Evolutionary conservation across 179 eudicot species (phyloP).

Genomic region (Vitellaria paradoxa): DNA sequence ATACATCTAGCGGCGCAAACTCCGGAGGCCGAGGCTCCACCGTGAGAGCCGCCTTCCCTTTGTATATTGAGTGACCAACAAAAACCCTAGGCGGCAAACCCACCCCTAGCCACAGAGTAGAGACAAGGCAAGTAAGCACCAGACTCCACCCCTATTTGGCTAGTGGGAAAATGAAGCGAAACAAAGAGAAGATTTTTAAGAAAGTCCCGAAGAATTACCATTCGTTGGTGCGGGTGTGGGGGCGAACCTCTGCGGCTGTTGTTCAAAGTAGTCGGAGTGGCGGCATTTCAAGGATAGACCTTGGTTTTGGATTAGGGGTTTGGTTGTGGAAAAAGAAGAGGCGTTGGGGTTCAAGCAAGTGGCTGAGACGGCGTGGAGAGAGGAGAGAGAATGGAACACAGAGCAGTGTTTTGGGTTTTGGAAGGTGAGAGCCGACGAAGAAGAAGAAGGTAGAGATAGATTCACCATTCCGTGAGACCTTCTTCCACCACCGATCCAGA

Average conservation of each 20-base stretch:
- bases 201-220: conserved; percentile 24
- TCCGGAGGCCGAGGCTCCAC: conserved; percentile 83
- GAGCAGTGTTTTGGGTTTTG: conserved; percentile 22
- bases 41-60: conserved; percentile 91
- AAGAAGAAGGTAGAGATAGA: conserved; percentile 20
- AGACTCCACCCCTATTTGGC: not conserved
- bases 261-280: conserved; percentile 39
- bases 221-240: conserved; percentile 8
- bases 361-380: not conserved
- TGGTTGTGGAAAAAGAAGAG: conserved; percentile 10
- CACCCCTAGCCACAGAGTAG: conserved; percentile 24
- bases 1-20: conserved; percentile 75
- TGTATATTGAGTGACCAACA: conserved; percentile 84
- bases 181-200: not conserved
- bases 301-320: conserved; percentile 11
- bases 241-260: conserved; percentile 31
- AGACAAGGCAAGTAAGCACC: not conserved
- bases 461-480: not conserved
- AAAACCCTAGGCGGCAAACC: conserved; percentile 54
- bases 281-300: conserved; percentile 39
- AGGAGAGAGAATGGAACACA: conserved; percentile 6
- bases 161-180: not conserved
- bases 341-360: conserved; percentile 16
- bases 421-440: conserved; percentile 11
- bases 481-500: no score